Percentiles rank a stretch among this genome's conserved stretches.
These are phyloP conservation scores for Fusarium piperis DNA, from an alignment of 2,329 filamentous ascomycete genomes.

Conservation along the genomic window DNA sequence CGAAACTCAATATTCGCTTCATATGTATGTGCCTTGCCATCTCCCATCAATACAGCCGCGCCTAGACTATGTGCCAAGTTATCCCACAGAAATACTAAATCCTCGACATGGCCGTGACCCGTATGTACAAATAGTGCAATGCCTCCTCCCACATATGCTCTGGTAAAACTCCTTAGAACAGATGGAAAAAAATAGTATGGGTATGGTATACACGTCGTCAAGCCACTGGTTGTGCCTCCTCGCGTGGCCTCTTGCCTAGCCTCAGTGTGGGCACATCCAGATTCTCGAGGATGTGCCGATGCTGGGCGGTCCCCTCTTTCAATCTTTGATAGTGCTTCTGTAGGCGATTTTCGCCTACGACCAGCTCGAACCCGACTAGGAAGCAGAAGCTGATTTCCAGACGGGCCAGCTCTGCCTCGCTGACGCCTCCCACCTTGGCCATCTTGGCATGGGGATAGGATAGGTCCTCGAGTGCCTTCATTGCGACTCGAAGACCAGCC, in stretches of 20 bases:
- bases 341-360: conserved; percentile 54
- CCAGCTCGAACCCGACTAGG: conserved; percentile 84
- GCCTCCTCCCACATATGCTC: conserved; percentile 1
- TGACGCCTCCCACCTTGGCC: conserved; percentile 88
- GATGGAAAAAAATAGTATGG: background rate
- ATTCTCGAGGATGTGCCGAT: conserved; percentile 37
- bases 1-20: conserved; percentile 29
- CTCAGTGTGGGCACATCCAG: conserved; percentile 44
- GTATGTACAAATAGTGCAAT: conserved; percentile 9
- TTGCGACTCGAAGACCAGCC: conserved; percentile 85
- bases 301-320: conserved; percentile 42
- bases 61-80: conserved; percentile 22
- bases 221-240: conserved; percentile 25
- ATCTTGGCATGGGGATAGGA: conserved; percentile 87
- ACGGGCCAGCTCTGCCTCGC: conserved; percentile 79
- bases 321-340: conserved; percentile 48
- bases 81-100: conserved; percentile 17
- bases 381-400: conserved; percentile 93
- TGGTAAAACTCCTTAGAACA: conserved; percentile 1
- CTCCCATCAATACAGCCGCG: conserved; percentile 8
- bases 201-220: background rate
- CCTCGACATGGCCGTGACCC: background rate
- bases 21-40: conserved; percentile 15
- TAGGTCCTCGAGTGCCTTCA: conserved; percentile 94
- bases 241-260: conserved; percentile 37